These are phyloP conservation scores for Vachellia collinsii DNA, from an alignment of 306 rosid genomes.

Conservation along the genomic window DNA sequence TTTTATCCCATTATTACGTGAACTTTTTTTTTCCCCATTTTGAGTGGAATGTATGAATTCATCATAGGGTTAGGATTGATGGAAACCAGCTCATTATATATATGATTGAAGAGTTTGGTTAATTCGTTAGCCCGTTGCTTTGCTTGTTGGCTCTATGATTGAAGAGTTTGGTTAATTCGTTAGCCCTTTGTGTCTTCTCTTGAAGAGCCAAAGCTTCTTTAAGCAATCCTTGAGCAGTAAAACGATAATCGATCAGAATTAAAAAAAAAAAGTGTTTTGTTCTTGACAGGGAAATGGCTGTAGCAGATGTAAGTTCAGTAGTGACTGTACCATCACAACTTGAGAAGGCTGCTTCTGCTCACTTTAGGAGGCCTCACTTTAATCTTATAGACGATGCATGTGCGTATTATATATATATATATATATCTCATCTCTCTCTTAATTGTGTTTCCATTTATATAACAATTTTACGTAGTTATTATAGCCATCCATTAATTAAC, in stretches of 20 bases:
- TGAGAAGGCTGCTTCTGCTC: neutral
- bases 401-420: neutral
- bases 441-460: neutral
- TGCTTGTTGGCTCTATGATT: neutral
- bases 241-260: too few species aligned
- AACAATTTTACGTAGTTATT: neutral
- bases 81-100: too few species aligned
- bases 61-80: too few species aligned
- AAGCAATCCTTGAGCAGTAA: too few species aligned
- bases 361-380: conserved; percentile 1
- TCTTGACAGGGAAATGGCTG: neutral
- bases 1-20: too few species aligned
- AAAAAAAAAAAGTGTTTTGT: neutral
- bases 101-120: neutral
- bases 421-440: neutral
- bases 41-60: too few species aligned
- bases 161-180: too few species aligned
- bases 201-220: neutral
- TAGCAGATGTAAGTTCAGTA: neutral
- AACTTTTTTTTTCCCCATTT: too few species aligned
- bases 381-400: neutral
- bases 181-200: neutral
- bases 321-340: neutral
- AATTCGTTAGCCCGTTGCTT: neutral
- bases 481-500: neutral